Conservation (phyloP, 805 yeast genomes). For the Blastobotrys terrestris region DNA sequence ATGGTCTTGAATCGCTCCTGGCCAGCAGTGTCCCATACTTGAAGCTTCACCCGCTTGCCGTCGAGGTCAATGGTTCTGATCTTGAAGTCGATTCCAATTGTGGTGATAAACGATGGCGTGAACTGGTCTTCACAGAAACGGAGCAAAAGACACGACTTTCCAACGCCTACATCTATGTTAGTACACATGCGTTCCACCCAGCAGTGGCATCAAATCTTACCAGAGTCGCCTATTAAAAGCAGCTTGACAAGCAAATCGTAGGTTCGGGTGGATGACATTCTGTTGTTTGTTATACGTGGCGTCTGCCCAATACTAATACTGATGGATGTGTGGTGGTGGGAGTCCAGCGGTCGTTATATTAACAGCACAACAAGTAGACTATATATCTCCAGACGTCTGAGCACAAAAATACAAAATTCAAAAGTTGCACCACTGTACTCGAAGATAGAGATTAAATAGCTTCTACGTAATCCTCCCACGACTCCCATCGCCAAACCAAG, state of each 20-base stretch:
- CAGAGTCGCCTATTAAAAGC: conserved; percentile 88
- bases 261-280: conserved; percentile 31
- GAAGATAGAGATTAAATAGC: too few relatives aligned
- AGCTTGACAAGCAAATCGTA: conserved; percentile 90
- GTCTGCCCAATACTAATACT: not conserved
- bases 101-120: conserved; percentile 93
- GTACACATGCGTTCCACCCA: not conserved
- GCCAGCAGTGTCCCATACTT: conserved; percentile 99
- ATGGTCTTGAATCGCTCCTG: conserved; percentile 97
- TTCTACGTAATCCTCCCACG: too few relatives aligned
- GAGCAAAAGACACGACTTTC: conserved; percentile 69
- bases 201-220: conserved; percentile 23
- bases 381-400: not conserved
- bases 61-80: conserved; percentile 92
- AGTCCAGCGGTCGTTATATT: too few relatives aligned
- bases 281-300: conserved; percentile 2
- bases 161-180: conserved; percentile 32
- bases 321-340: too few relatives aligned
- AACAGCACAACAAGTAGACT: not conserved
- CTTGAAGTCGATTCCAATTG: conserved; percentile 97
- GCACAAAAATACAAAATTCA: too few relatives aligned
- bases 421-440: too few relatives aligned
- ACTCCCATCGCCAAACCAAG: too few relatives aligned
- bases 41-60: conserved; percentile 88
- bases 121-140: conserved; percentile 95